Conservation (phyloP, 805 yeast species). For the Kodamaea kakaduensis region DNA sequence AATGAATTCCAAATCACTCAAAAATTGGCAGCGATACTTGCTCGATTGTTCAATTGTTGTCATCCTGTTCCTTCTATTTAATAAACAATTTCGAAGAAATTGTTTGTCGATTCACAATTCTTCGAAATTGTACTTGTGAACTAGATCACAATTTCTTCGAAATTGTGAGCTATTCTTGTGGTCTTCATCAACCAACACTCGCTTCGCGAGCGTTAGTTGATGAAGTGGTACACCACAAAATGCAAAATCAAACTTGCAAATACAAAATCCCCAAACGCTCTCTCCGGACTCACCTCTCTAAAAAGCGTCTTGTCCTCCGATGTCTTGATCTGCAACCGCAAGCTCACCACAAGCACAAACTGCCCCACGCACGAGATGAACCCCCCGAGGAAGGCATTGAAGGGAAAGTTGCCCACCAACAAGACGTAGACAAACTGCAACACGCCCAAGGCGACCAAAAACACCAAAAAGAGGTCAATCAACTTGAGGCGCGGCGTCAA, state of each 20-base stretch:
- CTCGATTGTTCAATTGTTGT: background rate
- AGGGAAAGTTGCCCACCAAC: conserved; percentile 86
- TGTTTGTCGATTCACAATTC: too few relatives aligned
- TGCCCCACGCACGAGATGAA: conserved; percentile 92
- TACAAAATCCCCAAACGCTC: conserved; percentile 83
- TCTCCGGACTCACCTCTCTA: conserved; percentile 31
- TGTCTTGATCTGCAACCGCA: conserved; percentile 60
- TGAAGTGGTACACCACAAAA: conserved; percentile 85
- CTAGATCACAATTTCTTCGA: too few relatives aligned
- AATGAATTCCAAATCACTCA: background rate
- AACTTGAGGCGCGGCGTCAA: conserved; percentile 52
- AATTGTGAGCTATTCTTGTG: too few relatives aligned
- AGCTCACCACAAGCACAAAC: conserved; percentile 79
- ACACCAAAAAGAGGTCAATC: conserved; percentile 73
- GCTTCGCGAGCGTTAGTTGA: too few relatives aligned
- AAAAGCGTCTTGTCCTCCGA: conserved; percentile 13
- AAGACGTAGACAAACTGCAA: conserved; percentile 76
- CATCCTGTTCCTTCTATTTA: background rate
- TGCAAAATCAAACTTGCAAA: conserved; percentile 86
- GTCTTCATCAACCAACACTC: too few relatives aligned
- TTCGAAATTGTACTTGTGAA: too few relatives aligned
- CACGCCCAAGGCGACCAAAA: conserved; percentile 68
- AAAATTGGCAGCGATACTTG: background rate
- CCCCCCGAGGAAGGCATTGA: conserved; percentile 94
- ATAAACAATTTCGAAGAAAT: background rate